phyloP scores from a whole-genome alignment of 306 rosid species.

The Ammopiptanthus mongolicus region DNA sequence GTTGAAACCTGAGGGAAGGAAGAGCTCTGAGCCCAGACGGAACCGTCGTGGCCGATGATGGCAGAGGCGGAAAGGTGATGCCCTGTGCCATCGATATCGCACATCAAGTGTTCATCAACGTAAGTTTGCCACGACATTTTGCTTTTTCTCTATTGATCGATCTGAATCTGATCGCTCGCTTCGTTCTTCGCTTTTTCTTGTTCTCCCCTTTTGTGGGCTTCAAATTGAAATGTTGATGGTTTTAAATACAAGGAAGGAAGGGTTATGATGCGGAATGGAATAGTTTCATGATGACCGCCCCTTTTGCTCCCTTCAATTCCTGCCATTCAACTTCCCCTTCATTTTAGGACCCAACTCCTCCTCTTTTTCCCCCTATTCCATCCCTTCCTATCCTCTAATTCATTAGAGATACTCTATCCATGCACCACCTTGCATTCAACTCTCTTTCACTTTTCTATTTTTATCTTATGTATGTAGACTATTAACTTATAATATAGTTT shows the following conservation, averaged over 20 bases:
- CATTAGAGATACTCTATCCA: too few species aligned
- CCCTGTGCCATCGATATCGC: slow-evolving; percentile 80
- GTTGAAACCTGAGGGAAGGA: slow-evolving; percentile 69
- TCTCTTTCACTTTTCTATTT: background rate
- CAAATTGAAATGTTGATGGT: background rate
- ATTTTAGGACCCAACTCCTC: slow-evolving; percentile 26
- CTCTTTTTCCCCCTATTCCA: background rate
- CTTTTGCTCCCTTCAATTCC: slow-evolving; percentile 23
- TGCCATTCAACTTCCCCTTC: slow-evolving; percentile 36
- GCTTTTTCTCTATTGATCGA: background rate
- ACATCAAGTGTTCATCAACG: slow-evolving; percentile 95
- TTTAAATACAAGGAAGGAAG: slow-evolving; percentile 16
- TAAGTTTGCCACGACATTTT: slow-evolving; percentile 96
- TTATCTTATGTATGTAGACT: background rate
- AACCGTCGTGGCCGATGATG: slow-evolving; percentile 75
- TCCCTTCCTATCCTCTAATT: background rate
- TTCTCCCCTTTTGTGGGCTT: background rate
- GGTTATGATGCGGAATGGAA: background rate
- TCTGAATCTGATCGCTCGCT: background rate
- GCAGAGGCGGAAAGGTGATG: slow-evolving; percentile 77
- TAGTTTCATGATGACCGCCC: slow-evolving; percentile 10
- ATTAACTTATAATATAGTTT: too few species aligned
- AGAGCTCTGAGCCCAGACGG: slow-evolving; percentile 89
- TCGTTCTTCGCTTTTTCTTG: background rate
- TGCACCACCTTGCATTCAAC: background rate